Conservation (phyloP, 257 asterid genomes). For the Ballota nigra region DNA sequence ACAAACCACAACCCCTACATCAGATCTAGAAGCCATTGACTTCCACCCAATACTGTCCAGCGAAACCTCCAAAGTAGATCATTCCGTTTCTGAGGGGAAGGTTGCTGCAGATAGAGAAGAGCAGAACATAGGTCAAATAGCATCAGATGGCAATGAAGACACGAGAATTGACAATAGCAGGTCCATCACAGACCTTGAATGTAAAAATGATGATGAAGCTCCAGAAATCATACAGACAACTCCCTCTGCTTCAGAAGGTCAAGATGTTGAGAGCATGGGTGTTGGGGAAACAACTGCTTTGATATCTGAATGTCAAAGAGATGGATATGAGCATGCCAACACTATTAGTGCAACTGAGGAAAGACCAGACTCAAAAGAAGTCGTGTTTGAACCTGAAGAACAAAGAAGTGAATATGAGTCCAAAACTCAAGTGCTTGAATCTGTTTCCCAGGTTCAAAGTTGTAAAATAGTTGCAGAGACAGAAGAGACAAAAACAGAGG, state of each 20-base stretch:
- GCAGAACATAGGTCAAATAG: conserved; percentile 19
- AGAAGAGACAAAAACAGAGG: conserved; percentile 22
- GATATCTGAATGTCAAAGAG: neutral
- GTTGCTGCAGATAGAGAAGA: conserved; percentile 27
- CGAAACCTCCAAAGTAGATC: conserved; percentile 18
- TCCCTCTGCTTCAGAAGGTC: conserved; percentile 16
- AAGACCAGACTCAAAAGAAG: conserved; percentile 21
- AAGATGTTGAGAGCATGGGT: conserved; percentile 14
- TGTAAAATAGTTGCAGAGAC: conserved; percentile 21
- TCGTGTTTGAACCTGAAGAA: conserved; percentile 20
- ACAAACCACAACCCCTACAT: conserved; percentile 20
- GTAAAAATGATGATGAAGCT: conserved; percentile 19
- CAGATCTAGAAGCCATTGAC: conserved; percentile 22
- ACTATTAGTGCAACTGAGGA: conserved; percentile 4
- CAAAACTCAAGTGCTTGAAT: conserved; percentile 25
- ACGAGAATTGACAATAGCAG: conserved; percentile 27
- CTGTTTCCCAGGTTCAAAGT: conserved; percentile 26
- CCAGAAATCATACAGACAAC: conserved; percentile 8
- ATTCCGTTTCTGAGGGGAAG: conserved; percentile 27
- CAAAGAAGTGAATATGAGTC: conserved; percentile 16
- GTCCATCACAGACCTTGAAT: conserved; percentile 1
- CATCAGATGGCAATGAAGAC: conserved; percentile 28
- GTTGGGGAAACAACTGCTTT: conserved; percentile 16
- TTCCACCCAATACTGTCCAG: conserved; percentile 24
- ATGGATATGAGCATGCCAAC: neutral